Conservation (phyloP, 768 basidiomycete genomes). For the Suillus occidentalis region DNA sequence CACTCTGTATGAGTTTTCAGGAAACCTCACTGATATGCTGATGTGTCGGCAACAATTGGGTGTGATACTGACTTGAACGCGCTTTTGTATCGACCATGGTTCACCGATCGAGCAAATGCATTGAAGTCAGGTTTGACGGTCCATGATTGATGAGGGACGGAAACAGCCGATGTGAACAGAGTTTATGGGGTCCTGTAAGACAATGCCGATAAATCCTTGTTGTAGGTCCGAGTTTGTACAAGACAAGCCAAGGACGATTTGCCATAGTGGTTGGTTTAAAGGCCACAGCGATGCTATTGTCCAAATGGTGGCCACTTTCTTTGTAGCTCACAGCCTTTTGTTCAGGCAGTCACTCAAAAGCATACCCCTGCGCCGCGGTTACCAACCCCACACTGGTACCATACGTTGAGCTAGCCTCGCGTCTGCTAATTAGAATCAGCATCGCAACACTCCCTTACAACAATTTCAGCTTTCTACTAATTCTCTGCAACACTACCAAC, state of each 20-base stretch:
- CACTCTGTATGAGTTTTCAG: neutral
- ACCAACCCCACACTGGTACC: neutral
- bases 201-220: conserved; percentile 20
- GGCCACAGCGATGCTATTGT: conserved; percentile 22
- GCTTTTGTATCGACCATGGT: neutral
- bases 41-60: neutral
- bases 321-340: conserved; percentile 17
- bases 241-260: neutral
- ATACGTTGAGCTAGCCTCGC: conserved; percentile 22
- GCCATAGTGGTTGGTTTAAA: conserved; percentile 2
- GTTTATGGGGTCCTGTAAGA: conserved; percentile 16
- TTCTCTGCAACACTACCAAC: neutral
- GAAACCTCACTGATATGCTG: neutral
- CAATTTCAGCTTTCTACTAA: neutral
- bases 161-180: conserved; percentile 6
- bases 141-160: conserved; percentile 13
- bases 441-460: neutral
- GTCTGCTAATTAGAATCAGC: conserved; percentile 5
- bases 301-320: conserved; percentile 4
- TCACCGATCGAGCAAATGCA: neutral
- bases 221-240: conserved; percentile 18
- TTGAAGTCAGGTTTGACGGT: neutral
- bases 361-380: neutral
- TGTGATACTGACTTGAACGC: neutral
- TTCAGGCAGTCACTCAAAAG: conserved; percentile 16